Base-by-base conservation (phyloP, 1,284 basidiomycete genomes). In the Kwoniella shivajii region DNA sequence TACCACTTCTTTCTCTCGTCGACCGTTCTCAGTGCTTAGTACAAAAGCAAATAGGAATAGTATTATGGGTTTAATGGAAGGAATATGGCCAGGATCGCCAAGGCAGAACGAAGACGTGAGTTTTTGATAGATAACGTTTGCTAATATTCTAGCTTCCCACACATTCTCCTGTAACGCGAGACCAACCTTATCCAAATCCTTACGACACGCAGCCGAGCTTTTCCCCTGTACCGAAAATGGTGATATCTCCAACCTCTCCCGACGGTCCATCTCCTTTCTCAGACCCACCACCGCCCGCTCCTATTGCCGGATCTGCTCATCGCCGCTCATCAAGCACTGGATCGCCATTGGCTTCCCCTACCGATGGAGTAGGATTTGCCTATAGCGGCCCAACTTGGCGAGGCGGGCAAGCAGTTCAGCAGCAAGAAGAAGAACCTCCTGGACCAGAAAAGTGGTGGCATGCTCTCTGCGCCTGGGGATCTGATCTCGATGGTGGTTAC, bases 401-500 rank as follows among this genome's bases (percentile, higher is more conserved):
- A 11, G 69, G 69, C 4, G 68, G 71, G 24, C 64, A 57, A 13
- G 64, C 55, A 6, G 43, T 44, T 14, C 45, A 45, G 29, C 30
- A 41, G 38, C 48, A 57, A 18, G 54, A 55, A 3, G 59, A 54
- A 16, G 48, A 42, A 14, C 53, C 49, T 14, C 50, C 49, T 13
- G 50, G 48, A 24, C 58, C 58, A n/a, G 74, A 75, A 31, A 65
- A 63, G 47, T 75, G 74, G 74, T 75, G 74, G 74, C 68, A 74
- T 55, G 66, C 72, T 33, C 53, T 75, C 7, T 75, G 74, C 44
- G 68, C 72, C 5, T 75, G 74, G 74, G 74, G 74, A 5, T 45
- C 61, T 14, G 74, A 75, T 41, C 57, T 75, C 33, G 73, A 75
- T 49, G 72, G 70, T 36, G 72, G 72, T 2, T 66, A 69, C 29